Evolutionary conservation across 1,139 yeast genomes (phyloP).

Genomic region (Candida labiduridarum): DNA sequence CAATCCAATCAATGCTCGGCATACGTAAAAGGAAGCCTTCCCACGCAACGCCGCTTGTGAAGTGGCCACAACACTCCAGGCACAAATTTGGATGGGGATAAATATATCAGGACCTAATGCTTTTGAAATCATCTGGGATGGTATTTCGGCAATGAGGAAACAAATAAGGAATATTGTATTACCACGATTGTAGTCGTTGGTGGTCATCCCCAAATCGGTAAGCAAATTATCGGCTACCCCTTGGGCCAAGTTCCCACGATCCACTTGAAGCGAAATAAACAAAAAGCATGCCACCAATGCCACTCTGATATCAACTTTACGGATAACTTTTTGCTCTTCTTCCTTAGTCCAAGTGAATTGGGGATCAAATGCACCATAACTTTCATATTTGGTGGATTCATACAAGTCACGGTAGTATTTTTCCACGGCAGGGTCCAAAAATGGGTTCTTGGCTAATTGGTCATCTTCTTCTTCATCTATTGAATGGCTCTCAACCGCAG

Average conservation of each 20-base stretch:
- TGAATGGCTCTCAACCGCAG: not conserved
- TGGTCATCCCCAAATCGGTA: constrained; percentile 29
- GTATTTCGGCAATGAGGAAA: constrained; percentile 35
- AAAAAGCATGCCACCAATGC: constrained; percentile 32
- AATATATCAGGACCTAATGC: constrained; percentile 34
- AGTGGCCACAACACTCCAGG: constrained; percentile 34
- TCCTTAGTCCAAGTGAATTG: constrained; percentile 33
- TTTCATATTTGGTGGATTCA: constrained; percentile 33
- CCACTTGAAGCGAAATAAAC: constrained; percentile 35
- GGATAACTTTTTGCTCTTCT: constrained; percentile 32
- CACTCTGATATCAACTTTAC: constrained; percentile 29
- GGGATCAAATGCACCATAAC: constrained; percentile 37
- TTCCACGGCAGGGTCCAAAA: constrained; percentile 12
- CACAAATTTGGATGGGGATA: constrained; percentile 34
- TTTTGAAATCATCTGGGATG: constrained; percentile 35
- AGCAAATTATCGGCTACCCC: constrained; percentile 36
- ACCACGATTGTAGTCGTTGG: constrained; percentile 35
- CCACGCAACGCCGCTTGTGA: constrained; percentile 27
- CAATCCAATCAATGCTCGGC: constrained; percentile 30
- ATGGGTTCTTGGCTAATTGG: constrained; percentile 9
- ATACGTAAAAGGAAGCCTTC: constrained; percentile 26
- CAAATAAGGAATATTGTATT: constrained; percentile 29
- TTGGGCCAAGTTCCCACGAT: constrained; percentile 34
- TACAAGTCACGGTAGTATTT: constrained; percentile 24
- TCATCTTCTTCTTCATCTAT: not conserved